Evolutionary conservation across 1,284 basidiomycete species (phyloP), one percentile per base, ranked within the genome.

Genomic region (Spongiforma sp.): DNA sequence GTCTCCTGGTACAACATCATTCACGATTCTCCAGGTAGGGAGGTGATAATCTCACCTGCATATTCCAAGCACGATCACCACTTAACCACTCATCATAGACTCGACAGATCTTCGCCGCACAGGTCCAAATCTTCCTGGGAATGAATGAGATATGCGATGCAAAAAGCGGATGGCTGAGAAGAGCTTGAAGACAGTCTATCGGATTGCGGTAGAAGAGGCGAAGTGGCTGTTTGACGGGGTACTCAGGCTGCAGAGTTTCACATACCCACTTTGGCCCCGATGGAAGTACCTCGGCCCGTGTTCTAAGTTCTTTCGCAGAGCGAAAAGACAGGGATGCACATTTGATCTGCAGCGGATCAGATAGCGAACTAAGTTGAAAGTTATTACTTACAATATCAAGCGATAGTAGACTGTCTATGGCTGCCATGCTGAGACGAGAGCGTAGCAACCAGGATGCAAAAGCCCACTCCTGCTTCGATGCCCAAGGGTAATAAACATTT

Each of bases 31-130:
- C 19, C 7, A 10, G 15, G n/a, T 4, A 21, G 30, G 33, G 3
- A 11, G 26, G 4, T 15, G 14, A 21, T 30, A 37, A 5, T 0
- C 37, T 32, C 32, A 61, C 60, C 28, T 61, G 54, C 19, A 61
- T 48, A 1, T 2, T n/a, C 61, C 61, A 62, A 5, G 63, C 55
- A 48, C n/a, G n/a, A n/a, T n/a, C n/a, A n/a, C n/a, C n/a, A n/a
- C n/a, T n/a, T n/a, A n/a, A n/a, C n/a, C n/a, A 21, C 39, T 60
- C 34, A 66, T 53, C 62, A 21, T 62, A 69, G 4, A 68, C 21
- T 8, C 41, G 9, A 46, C 58, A 60, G 2, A 67, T 26, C n/a
- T 30, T 59, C 6, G 53, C 53, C 0, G 67, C 39, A 0, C 17
- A 48, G 0, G 55, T 62, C 55, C 57, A 68, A 37, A 65, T 46